These are phyloP conservation scores for Heliamphora exappendiculata DNA, from an alignment of 148 eudicot genomes.

Conservation along the genomic window DNA sequence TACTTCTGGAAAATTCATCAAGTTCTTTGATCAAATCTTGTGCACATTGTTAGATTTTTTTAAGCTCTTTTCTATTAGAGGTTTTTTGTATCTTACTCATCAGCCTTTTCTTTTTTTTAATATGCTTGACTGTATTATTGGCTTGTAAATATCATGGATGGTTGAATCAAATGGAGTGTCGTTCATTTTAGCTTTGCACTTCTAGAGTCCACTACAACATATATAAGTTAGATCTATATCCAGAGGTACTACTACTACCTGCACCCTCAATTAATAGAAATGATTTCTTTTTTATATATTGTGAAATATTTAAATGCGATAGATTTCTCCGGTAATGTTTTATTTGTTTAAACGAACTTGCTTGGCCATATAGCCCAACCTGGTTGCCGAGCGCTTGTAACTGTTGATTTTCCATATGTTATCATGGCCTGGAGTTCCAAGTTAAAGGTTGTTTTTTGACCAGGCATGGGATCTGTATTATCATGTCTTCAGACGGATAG, in stretches of 20 bases:
- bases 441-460: constrained; percentile 8
- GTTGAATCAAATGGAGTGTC: not conserved
- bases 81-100: not conserved
- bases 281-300: not conserved
- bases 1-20: not conserved
- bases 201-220: not conserved
- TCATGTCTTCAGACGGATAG: constrained; percentile 88
- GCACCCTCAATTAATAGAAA: not conserved
- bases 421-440: not conserved
- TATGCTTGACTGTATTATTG: not conserved
- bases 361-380: not conserved
- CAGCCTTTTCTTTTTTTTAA: not conserved
- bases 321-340: constrained; percentile 1
- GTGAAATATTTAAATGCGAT: not conserved
- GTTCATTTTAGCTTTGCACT: not conserved
- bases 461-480: constrained; percentile 99
- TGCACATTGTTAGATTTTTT: not conserved
- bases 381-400: not conserved
- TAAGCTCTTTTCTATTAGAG: not conserved
- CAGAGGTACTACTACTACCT: not conserved
- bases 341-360: constrained; percentile 7
- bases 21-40: not conserved
- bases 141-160: not conserved
- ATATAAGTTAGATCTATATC: not conserved
- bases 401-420: not conserved